Percentiles rank a stretch among this genome's conserved stretches.
These are phyloP conservation scores for Sanguinoderma infundibulare DNA, from an alignment of 1,284 basidiomycete genomes.

Conservation along the genomic window DNA sequence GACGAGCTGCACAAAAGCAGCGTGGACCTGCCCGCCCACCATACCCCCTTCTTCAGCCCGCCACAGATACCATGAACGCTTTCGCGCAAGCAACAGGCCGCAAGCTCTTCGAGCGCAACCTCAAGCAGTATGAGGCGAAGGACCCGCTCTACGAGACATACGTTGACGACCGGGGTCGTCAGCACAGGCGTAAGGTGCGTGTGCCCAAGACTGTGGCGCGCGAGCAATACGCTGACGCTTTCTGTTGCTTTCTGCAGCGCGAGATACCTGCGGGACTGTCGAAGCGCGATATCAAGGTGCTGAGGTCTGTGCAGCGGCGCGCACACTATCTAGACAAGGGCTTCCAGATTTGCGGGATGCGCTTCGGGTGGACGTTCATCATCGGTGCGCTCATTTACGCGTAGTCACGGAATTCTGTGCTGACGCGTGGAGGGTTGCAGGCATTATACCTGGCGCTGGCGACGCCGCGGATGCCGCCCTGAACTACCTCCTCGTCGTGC, in stretches of 20 bases:
- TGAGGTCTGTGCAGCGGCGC: constrained; percentile 75
- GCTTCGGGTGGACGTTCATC: constrained; percentile 87
- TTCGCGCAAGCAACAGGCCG: constrained; percentile 53
- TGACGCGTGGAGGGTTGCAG: constrained; percentile 31
- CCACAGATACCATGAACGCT: constrained; percentile 32
- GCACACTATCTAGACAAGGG: constrained; percentile 95
- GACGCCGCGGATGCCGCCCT: constrained; percentile 67
- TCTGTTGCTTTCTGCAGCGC: constrained; percentile 48
- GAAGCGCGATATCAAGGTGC: constrained; percentile 74
- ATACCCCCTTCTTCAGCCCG: background rate
- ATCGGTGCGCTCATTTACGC: constrained; percentile 50
- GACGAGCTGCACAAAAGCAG: background rate
- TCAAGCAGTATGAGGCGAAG: constrained; percentile 67
- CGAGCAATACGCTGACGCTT: background rate
- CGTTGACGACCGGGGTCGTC: constrained; percentile 66
- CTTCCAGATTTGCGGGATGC: constrained; percentile 81
- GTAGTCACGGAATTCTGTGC: background rate
- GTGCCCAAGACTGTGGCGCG: background rate
- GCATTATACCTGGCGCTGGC: constrained; percentile 76
- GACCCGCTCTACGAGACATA: constrained; percentile 86
- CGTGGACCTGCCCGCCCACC: background rate
- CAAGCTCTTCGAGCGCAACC: constrained; percentile 64
- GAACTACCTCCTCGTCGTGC: constrained; percentile 82
- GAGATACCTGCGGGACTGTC: constrained; percentile 81
- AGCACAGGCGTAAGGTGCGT: constrained; percentile 72